Conservation (phyloP, 108 stramenopile species). For the Cylindrotheca closterium region DNA sequence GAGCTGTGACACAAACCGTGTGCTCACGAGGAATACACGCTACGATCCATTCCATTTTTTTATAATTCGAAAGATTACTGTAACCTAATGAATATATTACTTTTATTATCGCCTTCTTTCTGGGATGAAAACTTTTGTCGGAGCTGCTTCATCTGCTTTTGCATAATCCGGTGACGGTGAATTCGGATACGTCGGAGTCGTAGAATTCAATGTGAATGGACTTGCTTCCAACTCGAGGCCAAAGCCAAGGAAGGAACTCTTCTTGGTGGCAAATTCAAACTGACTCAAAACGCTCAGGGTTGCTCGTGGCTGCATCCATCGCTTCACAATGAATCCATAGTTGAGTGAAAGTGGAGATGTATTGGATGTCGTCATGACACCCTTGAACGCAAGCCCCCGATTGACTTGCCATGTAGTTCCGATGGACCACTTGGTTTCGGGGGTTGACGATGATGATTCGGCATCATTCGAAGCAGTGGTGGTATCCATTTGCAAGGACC, state of each 20-base stretch:
- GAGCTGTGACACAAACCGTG: too few species aligned
- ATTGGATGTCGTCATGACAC: not conserved
- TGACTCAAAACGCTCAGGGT: conserved; percentile 21
- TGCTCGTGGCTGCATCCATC: conserved; percentile 23
- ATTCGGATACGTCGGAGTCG: not conserved
- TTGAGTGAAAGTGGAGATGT: not conserved
- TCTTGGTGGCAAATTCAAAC: conserved; percentile 10
- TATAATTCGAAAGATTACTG: too few species aligned
- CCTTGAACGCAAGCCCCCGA: conserved; percentile 25
- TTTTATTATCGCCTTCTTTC: too few species aligned
- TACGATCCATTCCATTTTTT: too few species aligned
- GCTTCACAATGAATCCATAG: conserved; percentile 25
- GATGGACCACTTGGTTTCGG: conserved; percentile 2
- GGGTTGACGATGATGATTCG: not conserved
- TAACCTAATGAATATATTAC: too few species aligned
- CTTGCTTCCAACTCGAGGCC: conserved; percentile 26
- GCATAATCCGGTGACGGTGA: not conserved
- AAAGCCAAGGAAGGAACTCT: conserved; percentile 18
- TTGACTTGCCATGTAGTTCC: conserved; percentile 31
- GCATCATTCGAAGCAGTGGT: conserved; percentile 1
- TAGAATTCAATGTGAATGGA: not conserved
- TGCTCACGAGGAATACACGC: too few species aligned
- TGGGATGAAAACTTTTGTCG: not conserved
- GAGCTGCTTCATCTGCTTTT: not conserved
- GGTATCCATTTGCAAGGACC: conserved; percentile 27